Evolutionary conservation across 768 basidiomycete genomes (phyloP).

Genomic region (Collybia mongolica): DNA sequence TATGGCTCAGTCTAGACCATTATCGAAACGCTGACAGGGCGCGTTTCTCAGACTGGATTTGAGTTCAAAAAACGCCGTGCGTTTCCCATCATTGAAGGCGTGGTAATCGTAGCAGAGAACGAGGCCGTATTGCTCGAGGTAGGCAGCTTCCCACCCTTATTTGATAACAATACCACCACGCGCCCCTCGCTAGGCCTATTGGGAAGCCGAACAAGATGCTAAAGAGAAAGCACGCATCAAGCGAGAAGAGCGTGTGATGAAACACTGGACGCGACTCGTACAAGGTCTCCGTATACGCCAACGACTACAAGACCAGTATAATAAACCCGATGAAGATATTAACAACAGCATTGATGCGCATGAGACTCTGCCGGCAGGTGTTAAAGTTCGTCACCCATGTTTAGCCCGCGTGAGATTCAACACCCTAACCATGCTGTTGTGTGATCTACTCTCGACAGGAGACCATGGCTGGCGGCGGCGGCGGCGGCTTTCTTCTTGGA

Average conservation of each 20-base stretch:
- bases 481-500: slow-evolving; percentile 68
- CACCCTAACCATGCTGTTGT: not conserved
- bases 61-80: slow-evolving; percentile 95
- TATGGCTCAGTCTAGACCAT: slow-evolving; percentile 15
- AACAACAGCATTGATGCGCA: not conserved
- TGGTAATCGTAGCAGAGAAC: slow-evolving; percentile 84
- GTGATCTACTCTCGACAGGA: not conserved
- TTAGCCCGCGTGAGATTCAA: no score
- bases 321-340: slow-evolving; percentile 19
- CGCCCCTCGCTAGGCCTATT: slow-evolving; percentile 64
- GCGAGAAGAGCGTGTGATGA: slow-evolving; percentile 75
- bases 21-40: not conserved
- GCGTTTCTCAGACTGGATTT: slow-evolving; percentile 75
- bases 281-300: slow-evolving; percentile 86
- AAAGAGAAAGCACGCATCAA: slow-evolving; percentile 76
- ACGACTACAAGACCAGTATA: slow-evolving; percentile 78
- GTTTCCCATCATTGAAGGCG: slow-evolving; percentile 78
- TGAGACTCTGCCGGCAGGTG: not conserved
- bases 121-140: slow-evolving; percentile 77
- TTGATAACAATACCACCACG: slow-evolving; percentile 8
- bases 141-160: slow-evolving; percentile 17
- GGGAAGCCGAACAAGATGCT: slow-evolving; percentile 75
- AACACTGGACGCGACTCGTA: slow-evolving; percentile 86
- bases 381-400: slow-evolving; percentile 11
- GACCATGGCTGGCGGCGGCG: slow-evolving; percentile 26